Evolutionary conservation across 202 grass and related monocot genomes (phyloP).

Genomic region (Zizania palustris): DNA sequence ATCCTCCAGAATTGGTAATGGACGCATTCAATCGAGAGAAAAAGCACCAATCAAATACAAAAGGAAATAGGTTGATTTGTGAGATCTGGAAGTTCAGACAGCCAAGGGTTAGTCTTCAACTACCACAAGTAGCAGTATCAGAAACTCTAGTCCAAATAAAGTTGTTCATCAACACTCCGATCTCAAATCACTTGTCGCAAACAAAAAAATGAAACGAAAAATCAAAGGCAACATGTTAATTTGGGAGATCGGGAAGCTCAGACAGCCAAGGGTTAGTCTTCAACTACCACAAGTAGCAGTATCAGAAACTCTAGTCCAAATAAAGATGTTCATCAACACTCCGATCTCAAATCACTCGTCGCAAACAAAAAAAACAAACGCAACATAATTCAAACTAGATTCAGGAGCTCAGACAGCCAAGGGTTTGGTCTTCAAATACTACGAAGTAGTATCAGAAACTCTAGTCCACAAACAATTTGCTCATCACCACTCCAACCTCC

Average conservation of each 20-base stretch:
- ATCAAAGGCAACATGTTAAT: not conserved
- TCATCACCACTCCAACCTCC: conserved; percentile 40
- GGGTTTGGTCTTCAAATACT: conserved; percentile 56
- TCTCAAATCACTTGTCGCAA: not conserved
- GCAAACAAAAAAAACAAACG: not conserved
- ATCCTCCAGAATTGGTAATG: conserved; percentile 74
- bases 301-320: conserved; percentile 69
- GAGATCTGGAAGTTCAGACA: conserved; percentile 53
- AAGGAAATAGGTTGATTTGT: not conserved
- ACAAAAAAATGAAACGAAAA: too few species aligned
- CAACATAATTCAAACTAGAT: not conserved
- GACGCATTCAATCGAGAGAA: conserved; percentile 2
- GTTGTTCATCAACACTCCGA: conserved; percentile 38
- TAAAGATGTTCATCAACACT: conserved; percentile 44
- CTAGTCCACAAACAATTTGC: conserved; percentile 53
- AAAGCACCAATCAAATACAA: not conserved
- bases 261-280: conserved; percentile 67
- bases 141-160: conserved; percentile 63
- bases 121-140: conserved; percentile 42
- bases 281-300: conserved; percentile 39
- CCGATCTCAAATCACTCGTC: not conserved
- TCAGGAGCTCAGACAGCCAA: conserved; percentile 55
- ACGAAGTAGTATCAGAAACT: conserved; percentile 54
- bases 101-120: conserved; percentile 64
- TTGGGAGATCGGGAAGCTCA: conserved; percentile 40